phyloP scores from a whole-genome alignment of 1,139 yeast species.

The Martiniozyma asiatica region DNA sequence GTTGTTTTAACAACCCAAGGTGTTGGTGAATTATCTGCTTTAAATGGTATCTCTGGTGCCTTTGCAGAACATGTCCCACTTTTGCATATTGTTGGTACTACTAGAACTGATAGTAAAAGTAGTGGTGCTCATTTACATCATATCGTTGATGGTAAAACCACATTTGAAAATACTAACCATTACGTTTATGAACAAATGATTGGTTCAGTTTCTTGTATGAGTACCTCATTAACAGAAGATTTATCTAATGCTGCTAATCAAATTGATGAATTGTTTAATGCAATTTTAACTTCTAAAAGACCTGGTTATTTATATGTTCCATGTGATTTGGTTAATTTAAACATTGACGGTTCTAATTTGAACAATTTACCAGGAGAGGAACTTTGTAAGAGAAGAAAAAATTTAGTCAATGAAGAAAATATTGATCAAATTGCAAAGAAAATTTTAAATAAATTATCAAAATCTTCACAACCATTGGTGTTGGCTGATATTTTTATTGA shows the following conservation, averaged over 20 bases:
- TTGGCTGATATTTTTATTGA: conserved; percentile 56
- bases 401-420: conserved; percentile 1
- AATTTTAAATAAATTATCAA: conserved; percentile 39
- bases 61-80: conserved; percentile 77
- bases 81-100: conserved; percentile 75
- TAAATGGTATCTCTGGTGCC: conserved; percentile 76
- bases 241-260: conserved; percentile 35
- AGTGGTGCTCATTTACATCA: conserved; percentile 42
- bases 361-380: conserved; percentile 12
- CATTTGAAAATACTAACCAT: conserved; percentile 40
- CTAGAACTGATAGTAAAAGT: conserved; percentile 29
- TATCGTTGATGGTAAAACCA: conserved; percentile 41
- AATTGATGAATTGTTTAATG: conserved; percentile 52
- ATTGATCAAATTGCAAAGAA: conserved; percentile 28
- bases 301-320: conserved; percentile 81
- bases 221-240: conserved; percentile 39
- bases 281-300: conserved; percentile 44
- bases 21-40: conserved; percentile 78
- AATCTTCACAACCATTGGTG: conserved; percentile 45
- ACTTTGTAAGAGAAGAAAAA: conserved; percentile 6
- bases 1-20: conserved; percentile 51
- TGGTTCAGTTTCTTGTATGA: conserved; percentile 44
- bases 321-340: conserved; percentile 44
- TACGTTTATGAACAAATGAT: conserved; percentile 52
- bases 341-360: conserved; percentile 26